Conservation (phyloP, 2,329 filamentous ascomycete species). For the Paradendryphiella salina region DNA sequence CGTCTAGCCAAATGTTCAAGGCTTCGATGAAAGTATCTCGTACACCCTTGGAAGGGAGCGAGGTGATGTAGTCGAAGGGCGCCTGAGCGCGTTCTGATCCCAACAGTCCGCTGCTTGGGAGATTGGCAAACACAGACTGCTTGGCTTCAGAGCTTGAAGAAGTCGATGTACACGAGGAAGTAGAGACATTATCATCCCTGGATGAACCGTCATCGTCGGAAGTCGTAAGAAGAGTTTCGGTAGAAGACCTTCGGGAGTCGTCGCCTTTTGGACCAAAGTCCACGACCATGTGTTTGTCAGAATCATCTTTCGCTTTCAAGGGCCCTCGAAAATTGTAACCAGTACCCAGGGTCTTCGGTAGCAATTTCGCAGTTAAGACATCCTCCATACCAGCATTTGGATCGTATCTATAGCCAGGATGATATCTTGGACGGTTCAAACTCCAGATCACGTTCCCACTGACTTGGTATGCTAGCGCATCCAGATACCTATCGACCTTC, state of each 20-base stretch:
- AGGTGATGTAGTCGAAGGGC: conserved; percentile 1
- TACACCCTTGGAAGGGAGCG: neutral
- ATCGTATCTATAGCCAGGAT: conserved; percentile 21
- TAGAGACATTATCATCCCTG: neutral
- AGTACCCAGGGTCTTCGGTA: neutral
- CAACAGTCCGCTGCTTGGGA: neutral
- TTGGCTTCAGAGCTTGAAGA: neutral
- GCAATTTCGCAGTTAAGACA: neutral
- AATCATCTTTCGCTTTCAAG: neutral
- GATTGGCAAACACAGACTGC: neutral
- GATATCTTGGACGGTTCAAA: conserved; percentile 5
- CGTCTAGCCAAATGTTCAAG: neutral
- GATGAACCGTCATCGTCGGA: neutral
- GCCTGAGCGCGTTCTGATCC: neutral
- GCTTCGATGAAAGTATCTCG: neutral
- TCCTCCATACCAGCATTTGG: conserved; percentile 1
- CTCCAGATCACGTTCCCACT: conserved; percentile 3
- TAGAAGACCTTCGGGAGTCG: neutral
- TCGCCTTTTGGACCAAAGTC: neutral
- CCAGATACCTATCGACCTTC: neutral
- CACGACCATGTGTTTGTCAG: neutral
- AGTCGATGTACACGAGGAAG: neutral
- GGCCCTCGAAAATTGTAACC: neutral
- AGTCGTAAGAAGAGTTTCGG: neutral
- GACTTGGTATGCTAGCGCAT: neutral